Base-by-base conservation (phyloP, 2,329 filamentous ascomycete species). In the Pseudogymnoascus sp. region DNA sequence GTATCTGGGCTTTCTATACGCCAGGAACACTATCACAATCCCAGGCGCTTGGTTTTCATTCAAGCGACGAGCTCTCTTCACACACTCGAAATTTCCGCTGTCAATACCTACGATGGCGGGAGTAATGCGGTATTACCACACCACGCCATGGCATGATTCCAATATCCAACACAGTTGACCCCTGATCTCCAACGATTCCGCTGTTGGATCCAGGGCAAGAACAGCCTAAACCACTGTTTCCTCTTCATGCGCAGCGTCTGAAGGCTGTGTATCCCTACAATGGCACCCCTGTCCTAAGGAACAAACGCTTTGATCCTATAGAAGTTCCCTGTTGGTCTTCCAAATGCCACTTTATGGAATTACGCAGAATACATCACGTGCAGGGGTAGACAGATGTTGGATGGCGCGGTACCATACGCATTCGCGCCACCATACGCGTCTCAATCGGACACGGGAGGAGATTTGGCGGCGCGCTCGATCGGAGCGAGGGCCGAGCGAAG, bases 11-110 rank as follows among this genome's bases (percentile, higher is more conserved):
- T 25, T 30, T 7, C 43, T 30, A 30, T 50, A 30, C 43, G 25
- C 43, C 43, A 30, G 43, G 43, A 50, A 50, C 43, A 50, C 25
- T 50, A 50, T 50, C 43, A 50, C 43, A 50, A 50, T 30, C 43
- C 43, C 43, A 50, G 43, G 43, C 43, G 43, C 43, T 50, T 50
- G 43, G 30, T 50, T 7, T 16, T 50, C 22, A 50, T 50, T 22
- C 43, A 50, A 50, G 43, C 30, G 43, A 50, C 22, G 25, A 30
- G 25, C 30, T 30, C 43, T 50, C n/a, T 50, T 50, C 43, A 50
- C 43, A 50, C 43, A 4, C n/a, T 16, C 43, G 43, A n/a, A 30
- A 50, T 50, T 30, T 50, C 43, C 43, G 25, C 43, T 8, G 14
- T 22, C 43, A 16, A 50, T 50, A 50, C 30, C 25, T n/a, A 25